These are phyloP conservation scores for Paraconiothyrium brasiliense DNA, from an alignment of 2,329 filamentous ascomycete species.

Conservation along the genomic window DNA sequence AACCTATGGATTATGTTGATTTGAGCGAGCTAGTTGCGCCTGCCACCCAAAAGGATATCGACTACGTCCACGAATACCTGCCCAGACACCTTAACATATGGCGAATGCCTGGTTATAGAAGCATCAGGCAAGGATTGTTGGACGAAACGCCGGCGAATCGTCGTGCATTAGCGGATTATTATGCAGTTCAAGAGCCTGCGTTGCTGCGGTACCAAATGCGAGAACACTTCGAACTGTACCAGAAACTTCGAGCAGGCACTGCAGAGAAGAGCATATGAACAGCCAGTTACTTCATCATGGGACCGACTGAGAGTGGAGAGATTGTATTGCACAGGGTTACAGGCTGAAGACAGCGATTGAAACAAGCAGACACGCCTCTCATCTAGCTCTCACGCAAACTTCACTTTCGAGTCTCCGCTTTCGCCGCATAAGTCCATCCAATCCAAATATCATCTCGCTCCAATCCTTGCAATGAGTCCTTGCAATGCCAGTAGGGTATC, in stretches of 20 bases:
- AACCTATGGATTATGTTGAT: conserved; percentile 24
- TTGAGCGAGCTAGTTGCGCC: conserved; percentile 19
- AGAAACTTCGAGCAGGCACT: background rate
- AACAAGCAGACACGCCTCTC: background rate
- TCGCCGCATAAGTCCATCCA: background rate
- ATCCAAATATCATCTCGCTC: background rate
- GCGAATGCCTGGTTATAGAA: conserved; percentile 15
- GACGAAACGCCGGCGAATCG: conserved; percentile 17
- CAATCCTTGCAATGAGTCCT: background rate
- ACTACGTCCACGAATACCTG: conserved; percentile 21
- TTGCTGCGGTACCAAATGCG: conserved; percentile 33
- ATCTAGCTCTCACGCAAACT: background rate
- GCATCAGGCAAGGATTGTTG: conserved; percentile 17
- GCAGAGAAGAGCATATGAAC: background rate
- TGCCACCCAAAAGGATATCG: conserved; percentile 16
- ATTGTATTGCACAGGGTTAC: background rate
- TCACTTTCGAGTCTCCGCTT: background rate
- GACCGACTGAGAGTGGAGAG: background rate
- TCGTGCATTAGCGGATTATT: conserved; percentile 26
- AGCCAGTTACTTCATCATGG: background rate
- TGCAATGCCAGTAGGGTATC: background rate
- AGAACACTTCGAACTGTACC: conserved; percentile 28
- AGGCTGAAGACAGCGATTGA: background rate
- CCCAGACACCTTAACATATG: background rate
- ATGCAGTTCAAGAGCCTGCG: conserved; percentile 33